These are phyloP conservation scores for Aspergillus chevalieri DNA, from an alignment of 2,329 filamentous ascomycete genomes.

Conservation along the genomic window DNA sequence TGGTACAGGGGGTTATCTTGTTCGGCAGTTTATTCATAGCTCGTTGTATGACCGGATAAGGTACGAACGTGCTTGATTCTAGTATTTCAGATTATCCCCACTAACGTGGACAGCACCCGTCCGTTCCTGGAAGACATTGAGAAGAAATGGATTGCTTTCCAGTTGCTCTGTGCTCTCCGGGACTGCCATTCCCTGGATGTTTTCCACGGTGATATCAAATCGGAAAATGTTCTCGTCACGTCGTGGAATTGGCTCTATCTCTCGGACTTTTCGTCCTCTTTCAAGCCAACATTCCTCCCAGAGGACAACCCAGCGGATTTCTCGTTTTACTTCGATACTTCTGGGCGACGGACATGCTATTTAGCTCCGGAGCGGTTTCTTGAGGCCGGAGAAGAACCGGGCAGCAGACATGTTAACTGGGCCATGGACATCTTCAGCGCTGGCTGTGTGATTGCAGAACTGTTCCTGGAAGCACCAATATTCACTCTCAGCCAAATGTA, in stretches of 20 bases:
- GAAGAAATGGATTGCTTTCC: slow-evolving; percentile 97
- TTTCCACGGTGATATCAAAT: slow-evolving; percentile 98
- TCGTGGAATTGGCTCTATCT: slow-evolving; percentile 99
- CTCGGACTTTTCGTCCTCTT: slow-evolving; percentile 92
- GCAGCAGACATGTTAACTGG: slow-evolving; percentile 65
- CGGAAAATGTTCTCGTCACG: slow-evolving; percentile 91
- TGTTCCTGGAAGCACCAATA: slow-evolving; percentile 93
- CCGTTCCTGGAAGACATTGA: slow-evolving; percentile 96
- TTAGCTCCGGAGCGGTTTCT: slow-evolving; percentile 90
- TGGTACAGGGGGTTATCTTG: slow-evolving; percentile 81
- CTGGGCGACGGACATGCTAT: slow-evolving; percentile 86
- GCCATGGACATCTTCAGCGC: slow-evolving; percentile 99
- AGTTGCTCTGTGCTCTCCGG: slow-evolving; percentile 82
- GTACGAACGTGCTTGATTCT: slow-evolving; percentile 27
- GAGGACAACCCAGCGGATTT: slow-evolving; percentile 97
- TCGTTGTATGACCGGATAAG: slow-evolving; percentile 91
- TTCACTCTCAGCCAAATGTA: slow-evolving; percentile 96
- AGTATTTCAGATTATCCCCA: background rate
- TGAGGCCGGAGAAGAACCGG: slow-evolving; percentile 59
- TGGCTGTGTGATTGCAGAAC: slow-evolving; percentile 91
- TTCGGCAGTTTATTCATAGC: slow-evolving; percentile 92
- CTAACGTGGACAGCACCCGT: slow-evolving; percentile 61
- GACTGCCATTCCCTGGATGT: slow-evolving; percentile 86
- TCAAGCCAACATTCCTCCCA: slow-evolving; percentile 88
- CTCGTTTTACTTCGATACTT: slow-evolving; percentile 95